Conservation (phyloP, 305 asterid genomes). For the Fraxinus platypoda region DNA sequence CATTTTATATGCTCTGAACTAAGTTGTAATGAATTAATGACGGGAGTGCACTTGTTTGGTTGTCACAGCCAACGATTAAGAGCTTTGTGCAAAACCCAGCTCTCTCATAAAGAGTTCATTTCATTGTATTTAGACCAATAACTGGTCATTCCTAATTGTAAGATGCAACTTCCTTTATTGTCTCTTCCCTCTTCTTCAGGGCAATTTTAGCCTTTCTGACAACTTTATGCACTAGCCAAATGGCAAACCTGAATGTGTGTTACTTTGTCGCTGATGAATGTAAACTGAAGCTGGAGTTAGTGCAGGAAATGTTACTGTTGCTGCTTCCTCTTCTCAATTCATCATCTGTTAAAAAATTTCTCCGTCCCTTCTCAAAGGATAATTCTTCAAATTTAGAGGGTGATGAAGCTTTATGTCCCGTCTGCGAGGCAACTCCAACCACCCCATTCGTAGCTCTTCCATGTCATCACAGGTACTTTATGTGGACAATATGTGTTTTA, state of each 20-base stretch:
- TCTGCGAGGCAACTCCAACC: constrained; percentile 78
- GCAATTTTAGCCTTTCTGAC: not conserved
- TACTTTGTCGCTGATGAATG: not conserved
- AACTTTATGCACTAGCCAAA: not conserved
- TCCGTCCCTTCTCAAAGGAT: constrained; percentile 69
- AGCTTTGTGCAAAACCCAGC: not conserved
- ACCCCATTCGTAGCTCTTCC: constrained; percentile 90
- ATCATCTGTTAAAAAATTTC: constrained; percentile 62
- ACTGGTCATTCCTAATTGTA: not conserved
- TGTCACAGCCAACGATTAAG: not conserved
- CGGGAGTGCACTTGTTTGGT: not conserved
- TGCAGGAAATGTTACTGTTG: constrained; percentile 87
- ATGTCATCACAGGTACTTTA: constrained; percentile 42
- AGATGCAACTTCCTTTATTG: not conserved
- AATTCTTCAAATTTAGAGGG: constrained; percentile 56
- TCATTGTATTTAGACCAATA: not conserved
- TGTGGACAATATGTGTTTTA: not conserved
- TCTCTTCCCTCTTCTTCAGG: not conserved
- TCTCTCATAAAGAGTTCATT: not conserved
- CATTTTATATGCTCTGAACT: not conserved
- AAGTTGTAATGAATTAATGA: not conserved
- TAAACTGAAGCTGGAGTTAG: constrained; percentile 22
- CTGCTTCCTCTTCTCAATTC: constrained; percentile 88
- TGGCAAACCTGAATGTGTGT: not conserved
- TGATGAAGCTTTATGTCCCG: constrained; percentile 76